Conservation (phyloP, 78 protist species). For the Dictyostelium firmibasis region DNA sequence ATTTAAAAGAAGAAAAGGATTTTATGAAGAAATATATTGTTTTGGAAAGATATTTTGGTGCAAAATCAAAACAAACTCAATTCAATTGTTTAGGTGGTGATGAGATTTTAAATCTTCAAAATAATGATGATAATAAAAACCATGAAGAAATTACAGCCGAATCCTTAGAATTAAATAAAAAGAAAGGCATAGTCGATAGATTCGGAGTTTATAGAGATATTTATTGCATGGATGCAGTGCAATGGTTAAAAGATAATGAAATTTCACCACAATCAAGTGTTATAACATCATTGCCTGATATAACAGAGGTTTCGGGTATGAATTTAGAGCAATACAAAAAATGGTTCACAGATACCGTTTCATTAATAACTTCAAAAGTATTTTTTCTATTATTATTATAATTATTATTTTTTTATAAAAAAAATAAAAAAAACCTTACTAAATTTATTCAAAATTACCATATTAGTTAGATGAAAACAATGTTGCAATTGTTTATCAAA, state of each 20-base stretch:
- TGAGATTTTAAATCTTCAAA: neutral
- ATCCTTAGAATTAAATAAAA: slow-evolving; percentile 2
- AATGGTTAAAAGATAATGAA: slow-evolving; percentile 28
- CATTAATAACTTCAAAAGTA: slow-evolving; percentile 37
- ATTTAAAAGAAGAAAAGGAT: neutral
- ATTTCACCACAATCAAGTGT: neutral
- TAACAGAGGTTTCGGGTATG: slow-evolving; percentile 22
- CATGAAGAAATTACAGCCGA: neutral
- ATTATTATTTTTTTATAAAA: neutral
- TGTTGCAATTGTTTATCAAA: slow-evolving; percentile 76
- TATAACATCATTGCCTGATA: slow-evolving; percentile 66
- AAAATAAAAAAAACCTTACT: too few species aligned
- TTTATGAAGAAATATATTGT: neutral
- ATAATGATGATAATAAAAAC: neutral
- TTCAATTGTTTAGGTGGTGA: neutral
- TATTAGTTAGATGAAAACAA: slow-evolving; percentile 43
- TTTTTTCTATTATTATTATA: neutral
- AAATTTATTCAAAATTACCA: too few species aligned
- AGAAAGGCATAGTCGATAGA: neutral
- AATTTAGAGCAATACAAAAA: slow-evolving; percentile 29
- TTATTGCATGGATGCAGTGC: slow-evolving; percentile 47
- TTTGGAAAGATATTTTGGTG: neutral
- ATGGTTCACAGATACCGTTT: slow-evolving; percentile 42
- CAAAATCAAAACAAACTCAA: neutral
- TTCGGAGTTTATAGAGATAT: slow-evolving; percentile 14